phyloP scores from a whole-genome alignment of 2,329 filamentous ascomycete genomes.

The Proliferodiscus dingleyae region DNA sequence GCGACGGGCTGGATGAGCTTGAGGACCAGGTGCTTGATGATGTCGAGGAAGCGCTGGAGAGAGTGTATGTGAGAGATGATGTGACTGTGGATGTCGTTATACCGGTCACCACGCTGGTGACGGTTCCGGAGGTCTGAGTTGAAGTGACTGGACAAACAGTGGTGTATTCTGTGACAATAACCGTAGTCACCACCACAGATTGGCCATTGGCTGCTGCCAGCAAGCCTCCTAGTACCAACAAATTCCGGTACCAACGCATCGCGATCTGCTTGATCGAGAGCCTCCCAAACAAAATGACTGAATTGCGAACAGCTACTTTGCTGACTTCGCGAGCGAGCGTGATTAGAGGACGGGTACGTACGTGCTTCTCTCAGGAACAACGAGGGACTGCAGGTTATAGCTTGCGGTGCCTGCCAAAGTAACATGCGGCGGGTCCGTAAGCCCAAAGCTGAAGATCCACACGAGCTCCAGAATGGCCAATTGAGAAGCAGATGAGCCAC shows the following conservation, averaged over 20 bases:
- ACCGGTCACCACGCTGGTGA: too few species aligned
- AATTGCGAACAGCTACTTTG: conserved; percentile 18
- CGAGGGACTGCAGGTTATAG: conserved; percentile 17
- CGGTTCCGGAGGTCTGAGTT: too few species aligned
- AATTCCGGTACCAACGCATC: conserved; percentile 17
- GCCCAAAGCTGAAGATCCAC: conserved; percentile 18
- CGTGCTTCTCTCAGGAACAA: conserved; percentile 21
- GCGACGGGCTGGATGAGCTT: too few species aligned
- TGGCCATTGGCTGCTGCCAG: conserved; percentile 15
- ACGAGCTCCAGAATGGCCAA: conserved; percentile 10
- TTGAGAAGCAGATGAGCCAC: conserved; percentile 7
- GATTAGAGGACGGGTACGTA: conserved; percentile 15
- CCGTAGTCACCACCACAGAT: conserved; percentile 1
- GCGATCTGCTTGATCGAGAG: conserved; percentile 4
- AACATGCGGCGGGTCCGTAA: conserved; percentile 16
- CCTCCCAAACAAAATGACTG: conserved; percentile 21
- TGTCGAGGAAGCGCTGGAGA: too few species aligned
- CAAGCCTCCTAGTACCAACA: conserved; percentile 16
- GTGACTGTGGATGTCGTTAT: too few species aligned
- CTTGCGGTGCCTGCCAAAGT: conserved; percentile 18
- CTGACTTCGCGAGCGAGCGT: conserved; percentile 25
- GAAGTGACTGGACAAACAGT: too few species aligned
- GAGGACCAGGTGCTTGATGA: too few species aligned
- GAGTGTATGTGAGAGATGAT: too few species aligned
- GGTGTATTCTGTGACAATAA: neutral